Base-by-base conservation (phyloP, 2,329 filamentous ascomycete genomes). In the Calonectria pauciramosa region DNA sequence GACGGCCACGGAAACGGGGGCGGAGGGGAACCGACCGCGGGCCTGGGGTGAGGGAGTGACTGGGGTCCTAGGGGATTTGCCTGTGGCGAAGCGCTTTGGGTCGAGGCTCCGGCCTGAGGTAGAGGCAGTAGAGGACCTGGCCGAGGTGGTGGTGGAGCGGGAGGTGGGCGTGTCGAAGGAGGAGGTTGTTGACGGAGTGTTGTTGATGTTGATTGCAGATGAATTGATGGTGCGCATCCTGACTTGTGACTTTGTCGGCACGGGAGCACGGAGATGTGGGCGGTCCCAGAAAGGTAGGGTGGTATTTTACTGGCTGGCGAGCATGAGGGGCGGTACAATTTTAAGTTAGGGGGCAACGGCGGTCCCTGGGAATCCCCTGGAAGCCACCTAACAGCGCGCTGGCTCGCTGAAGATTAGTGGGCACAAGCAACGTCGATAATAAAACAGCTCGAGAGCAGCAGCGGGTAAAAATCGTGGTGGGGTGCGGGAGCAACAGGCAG, bases 171-270 rank as follows among this genome's bases (percentile, higher is more conserved):
- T 74, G 54, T 75, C 71, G 68, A 71, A 79, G 74, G 78, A 75
- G 38, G 78, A 77, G 73, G 59, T 76, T 72, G 78, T 75, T 51
- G 78, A 76, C 65, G 65, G 41, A n/a, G 73, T 70, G 70, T 49
- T 54, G 74, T 80, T 79, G 78, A 81, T 79, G 76, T 77, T 80
- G 75, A 71, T 71, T 20, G 63, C 34, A 10, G 74, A 75, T 41
- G 74, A 71, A 68, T 78, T 80, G 65, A 81, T 76, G 71, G 80
- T 81, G 70, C 80, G 80, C 80, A 81, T 81, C 60, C 78, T 81
- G 79, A 75, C 64, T 65, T 70, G 71, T 71, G 73, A 68, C 70
- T 73, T 69, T 77, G 66, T 70, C 73, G 75, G 71, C 56, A 75
- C 51, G 70, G 64, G 65, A 66, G 67, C 68, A 75, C 69, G 72